phyloP scores from a whole-genome alignment of 805 yeast genomes.

The Hanseniaspora clermontiae region DNA sequence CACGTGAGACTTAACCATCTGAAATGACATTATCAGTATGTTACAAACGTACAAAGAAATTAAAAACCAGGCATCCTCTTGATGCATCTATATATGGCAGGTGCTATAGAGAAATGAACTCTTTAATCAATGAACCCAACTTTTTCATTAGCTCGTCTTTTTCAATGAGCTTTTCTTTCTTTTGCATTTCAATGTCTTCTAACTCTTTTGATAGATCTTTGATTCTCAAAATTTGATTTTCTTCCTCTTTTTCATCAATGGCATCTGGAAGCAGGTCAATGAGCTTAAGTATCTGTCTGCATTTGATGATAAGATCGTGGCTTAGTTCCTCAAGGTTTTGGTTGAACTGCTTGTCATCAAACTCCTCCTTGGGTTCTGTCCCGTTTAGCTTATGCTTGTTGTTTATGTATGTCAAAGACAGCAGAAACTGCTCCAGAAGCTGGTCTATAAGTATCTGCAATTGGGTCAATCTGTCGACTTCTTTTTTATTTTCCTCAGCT shows the following conservation, averaged over 20 bases:
- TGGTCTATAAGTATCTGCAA: conserved; percentile 76
- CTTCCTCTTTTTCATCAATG: conserved; percentile 67
- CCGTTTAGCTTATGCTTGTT: conserved; percentile 45
- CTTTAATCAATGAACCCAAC: conserved; percentile 54
- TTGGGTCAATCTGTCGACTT: conserved; percentile 85
- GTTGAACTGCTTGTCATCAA: conserved; percentile 26
- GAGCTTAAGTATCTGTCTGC: conserved; percentile 73
- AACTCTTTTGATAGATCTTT: conserved; percentile 50
- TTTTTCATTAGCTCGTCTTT: conserved; percentile 50
- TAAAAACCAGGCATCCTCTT: background rate
- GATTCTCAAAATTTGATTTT: conserved; percentile 50
- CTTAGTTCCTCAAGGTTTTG: conserved; percentile 62
- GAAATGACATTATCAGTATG: too few species aligned
- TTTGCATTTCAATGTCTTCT: conserved; percentile 44
- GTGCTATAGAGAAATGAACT: conserved; percentile 21
- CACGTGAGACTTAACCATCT: too few species aligned
- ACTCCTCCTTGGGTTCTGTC: conserved; percentile 29
- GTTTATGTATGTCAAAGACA: conserved; percentile 68
- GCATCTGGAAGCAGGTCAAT: conserved; percentile 80
- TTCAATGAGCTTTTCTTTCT: conserved; percentile 43
- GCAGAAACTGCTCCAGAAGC: conserved; percentile 65
- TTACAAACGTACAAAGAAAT: too few species aligned
- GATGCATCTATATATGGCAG: background rate
- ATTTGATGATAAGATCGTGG: conserved; percentile 70
- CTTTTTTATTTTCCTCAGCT: conserved; percentile 19